Conservation (phyloP, 2,329 filamentous ascomycete species). For the Botryotinia convoluta region DNA sequence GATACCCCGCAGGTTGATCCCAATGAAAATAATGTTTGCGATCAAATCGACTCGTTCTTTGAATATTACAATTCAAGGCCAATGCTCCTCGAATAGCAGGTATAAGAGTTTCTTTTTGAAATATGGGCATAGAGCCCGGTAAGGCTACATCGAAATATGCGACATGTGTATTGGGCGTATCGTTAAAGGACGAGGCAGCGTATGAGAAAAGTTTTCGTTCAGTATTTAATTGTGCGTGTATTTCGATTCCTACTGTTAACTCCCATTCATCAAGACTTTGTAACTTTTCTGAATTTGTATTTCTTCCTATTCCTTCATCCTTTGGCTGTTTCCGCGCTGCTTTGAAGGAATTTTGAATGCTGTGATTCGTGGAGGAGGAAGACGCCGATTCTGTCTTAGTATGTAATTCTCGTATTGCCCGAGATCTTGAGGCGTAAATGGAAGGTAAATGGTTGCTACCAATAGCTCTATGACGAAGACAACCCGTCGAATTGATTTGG, state of each 20-base stretch:
- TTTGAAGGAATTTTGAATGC: slow-evolving; percentile 46
- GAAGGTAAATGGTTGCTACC: slow-evolving; percentile 11
- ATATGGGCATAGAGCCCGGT: slow-evolving; percentile 82
- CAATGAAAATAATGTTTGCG: slow-evolving; percentile 99
- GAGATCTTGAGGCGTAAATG: slow-evolving; percentile 24
- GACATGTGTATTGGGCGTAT: slow-evolving; percentile 79
- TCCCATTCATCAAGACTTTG: slow-evolving; percentile 67
- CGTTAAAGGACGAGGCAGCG: slow-evolving; percentile 62
- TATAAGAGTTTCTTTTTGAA: slow-evolving; percentile 79
- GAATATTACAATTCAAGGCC: slow-evolving; percentile 76
- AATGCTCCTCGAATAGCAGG: slow-evolving; percentile 89
- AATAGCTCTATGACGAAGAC: slow-evolving; percentile 28
- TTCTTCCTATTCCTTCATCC: slow-evolving; percentile 58
- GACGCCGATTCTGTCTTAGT: slow-evolving; percentile 20
- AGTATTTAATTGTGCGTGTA: slow-evolving; percentile 94
- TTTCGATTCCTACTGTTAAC: slow-evolving; percentile 92
- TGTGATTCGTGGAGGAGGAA: slow-evolving; percentile 4
- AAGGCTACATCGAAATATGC: slow-evolving; percentile 85
- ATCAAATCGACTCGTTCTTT: slow-evolving; percentile 79
- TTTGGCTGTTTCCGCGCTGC: slow-evolving; percentile 64
- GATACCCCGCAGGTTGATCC: slow-evolving; percentile 94
- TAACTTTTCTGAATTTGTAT: slow-evolving; percentile 45
- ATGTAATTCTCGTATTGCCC: slow-evolving; percentile 24
- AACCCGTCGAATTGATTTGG: slow-evolving; percentile 31
- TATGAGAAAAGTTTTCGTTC: slow-evolving; percentile 84